Evolutionary conservation across 345 rosid species (phyloP).

Genomic region (Salix arbutifolia): DNA sequence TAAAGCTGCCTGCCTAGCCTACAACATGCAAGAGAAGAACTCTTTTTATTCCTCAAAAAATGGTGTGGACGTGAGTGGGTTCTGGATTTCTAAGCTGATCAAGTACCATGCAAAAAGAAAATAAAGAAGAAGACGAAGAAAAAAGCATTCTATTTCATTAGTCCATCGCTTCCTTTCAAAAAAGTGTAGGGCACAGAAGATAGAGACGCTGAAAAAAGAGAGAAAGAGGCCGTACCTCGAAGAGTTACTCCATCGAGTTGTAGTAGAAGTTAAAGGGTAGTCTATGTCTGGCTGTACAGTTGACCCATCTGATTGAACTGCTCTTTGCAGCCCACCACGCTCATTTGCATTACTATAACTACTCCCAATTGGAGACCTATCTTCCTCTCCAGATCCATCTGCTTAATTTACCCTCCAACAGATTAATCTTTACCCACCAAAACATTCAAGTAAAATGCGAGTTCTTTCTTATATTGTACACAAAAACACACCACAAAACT

Average conservation of each 20-base stretch:
- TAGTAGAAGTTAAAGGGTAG: conserved; percentile 24
- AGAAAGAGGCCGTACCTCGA: conserved; percentile 47
- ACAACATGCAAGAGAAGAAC: background rate
- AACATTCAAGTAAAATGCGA: background rate
- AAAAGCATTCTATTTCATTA: background rate
- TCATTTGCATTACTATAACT: conserved; percentile 25
- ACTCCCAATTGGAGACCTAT: conserved; percentile 42
- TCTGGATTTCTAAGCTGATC: conserved; percentile 15
- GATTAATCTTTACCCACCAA: background rate
- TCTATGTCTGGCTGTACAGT: conserved; percentile 43
- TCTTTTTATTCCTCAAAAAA: conserved; percentile 20
- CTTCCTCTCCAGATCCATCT: conserved; percentile 82
- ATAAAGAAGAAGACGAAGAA: background rate
- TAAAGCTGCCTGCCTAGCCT: conserved; percentile 29
- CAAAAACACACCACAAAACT: background rate
- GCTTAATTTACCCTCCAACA: conserved; percentile 34
- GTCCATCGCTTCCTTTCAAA: background rate
- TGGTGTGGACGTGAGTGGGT: conserved; percentile 12
- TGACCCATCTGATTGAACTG: conserved; percentile 39
- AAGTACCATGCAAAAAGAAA: conserved; percentile 17
- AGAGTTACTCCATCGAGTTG: conserved; percentile 66
- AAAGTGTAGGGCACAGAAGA: background rate
- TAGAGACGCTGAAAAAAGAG: background rate
- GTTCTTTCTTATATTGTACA: background rate
- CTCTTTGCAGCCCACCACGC: conserved; percentile 24